These are phyloP conservation scores for Pseudopyricularia cyperi DNA, from an alignment of 2,329 filamentous ascomycete species.

Conservation along the genomic window DNA sequence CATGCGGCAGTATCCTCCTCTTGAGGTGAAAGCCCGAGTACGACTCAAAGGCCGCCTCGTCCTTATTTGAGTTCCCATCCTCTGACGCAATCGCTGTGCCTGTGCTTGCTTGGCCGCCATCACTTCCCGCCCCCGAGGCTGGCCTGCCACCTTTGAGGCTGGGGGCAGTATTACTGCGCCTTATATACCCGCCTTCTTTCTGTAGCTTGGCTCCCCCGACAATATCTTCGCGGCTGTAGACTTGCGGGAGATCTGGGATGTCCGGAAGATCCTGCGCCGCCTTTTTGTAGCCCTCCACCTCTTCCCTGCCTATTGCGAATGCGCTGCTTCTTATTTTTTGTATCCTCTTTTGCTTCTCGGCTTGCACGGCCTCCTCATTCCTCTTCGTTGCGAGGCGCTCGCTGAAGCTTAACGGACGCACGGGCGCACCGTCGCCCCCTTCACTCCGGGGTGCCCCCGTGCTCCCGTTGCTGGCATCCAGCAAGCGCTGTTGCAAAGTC, in stretches of 20 bases:
- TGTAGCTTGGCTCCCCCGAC: constrained; percentile 18
- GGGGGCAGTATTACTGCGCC: constrained; percentile 30
- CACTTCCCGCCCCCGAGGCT: background rate
- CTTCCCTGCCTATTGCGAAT: constrained; percentile 42
- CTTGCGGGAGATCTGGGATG: constrained; percentile 29
- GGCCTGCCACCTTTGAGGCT: constrained; percentile 8
- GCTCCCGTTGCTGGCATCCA: constrained; percentile 12
- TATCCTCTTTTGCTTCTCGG: constrained; percentile 38
- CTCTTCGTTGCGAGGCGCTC: constrained; percentile 69
- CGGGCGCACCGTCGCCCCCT: constrained; percentile 5
- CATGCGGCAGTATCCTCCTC: constrained; percentile 71
- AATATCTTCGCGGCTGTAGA: constrained; percentile 53
- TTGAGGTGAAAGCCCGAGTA: constrained; percentile 79
- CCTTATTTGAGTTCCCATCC: constrained; percentile 7
- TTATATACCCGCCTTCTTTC: constrained; percentile 16
- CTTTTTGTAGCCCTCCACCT: constrained; percentile 47
- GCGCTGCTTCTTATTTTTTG: constrained; percentile 38
- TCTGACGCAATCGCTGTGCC: constrained; percentile 8
- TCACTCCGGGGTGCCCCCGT: too few relatives aligned
- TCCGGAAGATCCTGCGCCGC: constrained; percentile 42
- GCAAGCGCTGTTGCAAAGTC: constrained; percentile 10
- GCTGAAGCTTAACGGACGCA: constrained; percentile 54
- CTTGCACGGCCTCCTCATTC: constrained; percentile 35
- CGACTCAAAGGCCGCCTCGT: constrained; percentile 59
- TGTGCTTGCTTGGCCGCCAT: constrained; percentile 3